These are phyloP conservation scores for Myxozyma sirexii DNA, from an alignment of 805 yeast species.

Conservation along the genomic window DNA sequence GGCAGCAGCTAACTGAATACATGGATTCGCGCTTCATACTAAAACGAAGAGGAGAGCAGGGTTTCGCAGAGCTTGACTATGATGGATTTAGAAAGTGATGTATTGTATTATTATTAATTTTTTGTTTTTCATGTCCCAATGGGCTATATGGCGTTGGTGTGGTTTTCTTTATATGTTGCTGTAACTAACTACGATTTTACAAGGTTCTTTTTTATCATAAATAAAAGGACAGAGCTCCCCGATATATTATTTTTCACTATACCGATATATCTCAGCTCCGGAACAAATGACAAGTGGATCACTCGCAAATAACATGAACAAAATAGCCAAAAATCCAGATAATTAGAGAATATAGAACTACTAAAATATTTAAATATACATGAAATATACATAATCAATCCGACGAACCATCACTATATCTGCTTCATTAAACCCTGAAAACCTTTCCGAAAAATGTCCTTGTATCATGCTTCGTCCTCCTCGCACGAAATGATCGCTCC, in stretches of 20 bases:
- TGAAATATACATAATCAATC: too few relatives aligned
- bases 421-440: too few relatives aligned
- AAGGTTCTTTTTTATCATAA: neutral
- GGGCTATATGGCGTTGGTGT: neutral
- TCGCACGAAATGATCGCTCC: too few relatives aligned
- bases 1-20: constrained; percentile 77
- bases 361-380: too few relatives aligned
- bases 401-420: too few relatives aligned
- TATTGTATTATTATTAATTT: too few relatives aligned
- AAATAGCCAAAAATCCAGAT: too few relatives aligned
- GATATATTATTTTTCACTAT: too few relatives aligned
- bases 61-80: constrained; percentile 56
- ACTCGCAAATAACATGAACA: neutral
- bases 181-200: neutral
- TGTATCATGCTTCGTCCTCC: too few relatives aligned
- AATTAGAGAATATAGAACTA: neutral
- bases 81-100: constrained; percentile 16
- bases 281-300: neutral
- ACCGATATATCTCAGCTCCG: neutral
- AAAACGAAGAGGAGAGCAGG: constrained; percentile 65
- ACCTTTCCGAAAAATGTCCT: too few relatives aligned
- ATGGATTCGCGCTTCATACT: constrained; percentile 71
- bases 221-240: too few relatives aligned
- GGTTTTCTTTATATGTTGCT: neutral
- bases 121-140: neutral